Evolutionary conservation across 768 basidiomycete species (phyloP).

Genomic region (Mycena sanguinolenta): DNA sequence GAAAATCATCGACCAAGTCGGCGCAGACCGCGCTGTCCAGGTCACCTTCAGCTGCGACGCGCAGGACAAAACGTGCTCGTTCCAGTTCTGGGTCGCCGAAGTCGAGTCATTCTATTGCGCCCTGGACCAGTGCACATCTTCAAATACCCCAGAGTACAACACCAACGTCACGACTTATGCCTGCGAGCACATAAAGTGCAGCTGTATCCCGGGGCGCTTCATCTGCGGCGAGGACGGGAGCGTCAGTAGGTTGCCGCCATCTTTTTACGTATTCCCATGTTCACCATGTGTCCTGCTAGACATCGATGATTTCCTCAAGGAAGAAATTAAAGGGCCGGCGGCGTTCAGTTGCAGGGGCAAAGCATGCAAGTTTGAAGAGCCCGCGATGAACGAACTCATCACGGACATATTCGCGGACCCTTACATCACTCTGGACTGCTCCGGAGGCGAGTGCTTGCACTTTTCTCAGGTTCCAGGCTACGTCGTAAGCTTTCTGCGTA

Average conservation of each 20-base stretch:
- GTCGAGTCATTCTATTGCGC: conserved; percentile 97
- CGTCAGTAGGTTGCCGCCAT: conserved; percentile 73
- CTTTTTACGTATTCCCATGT: not conserved
- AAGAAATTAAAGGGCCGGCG: conserved; percentile 93
- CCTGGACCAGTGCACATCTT: conserved; percentile 76
- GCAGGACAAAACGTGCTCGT: conserved; percentile 75
- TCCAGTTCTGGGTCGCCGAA: conserved; percentile 98
- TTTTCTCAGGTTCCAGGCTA: conserved; percentile 97
- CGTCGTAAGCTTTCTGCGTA: conserved; percentile 58
- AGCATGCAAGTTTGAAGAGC: conserved; percentile 93
- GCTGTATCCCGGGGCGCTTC: conserved; percentile 93
- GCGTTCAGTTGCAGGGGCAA: conserved; percentile 83
- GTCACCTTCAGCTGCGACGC: conserved; percentile 95
- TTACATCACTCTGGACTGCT: conserved; percentile 88
- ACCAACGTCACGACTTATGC: conserved; percentile 81
- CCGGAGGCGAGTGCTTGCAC: conserved; percentile 94
- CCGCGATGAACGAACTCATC: conserved; percentile 96
- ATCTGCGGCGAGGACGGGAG: conserved; percentile 97
- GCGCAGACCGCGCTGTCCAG: conserved; percentile 90
- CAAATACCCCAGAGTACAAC: conserved; percentile 64
- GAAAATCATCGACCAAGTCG: conserved; percentile 93
- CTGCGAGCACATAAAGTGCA: conserved; percentile 89
- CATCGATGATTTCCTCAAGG: conserved; percentile 91
- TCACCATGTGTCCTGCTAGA: conserved; percentile 62
- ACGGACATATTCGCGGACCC: conserved; percentile 93